Base-by-base conservation (phyloP, 176 grass and related monocot genomes). In the Lolium rigidum region DNA sequence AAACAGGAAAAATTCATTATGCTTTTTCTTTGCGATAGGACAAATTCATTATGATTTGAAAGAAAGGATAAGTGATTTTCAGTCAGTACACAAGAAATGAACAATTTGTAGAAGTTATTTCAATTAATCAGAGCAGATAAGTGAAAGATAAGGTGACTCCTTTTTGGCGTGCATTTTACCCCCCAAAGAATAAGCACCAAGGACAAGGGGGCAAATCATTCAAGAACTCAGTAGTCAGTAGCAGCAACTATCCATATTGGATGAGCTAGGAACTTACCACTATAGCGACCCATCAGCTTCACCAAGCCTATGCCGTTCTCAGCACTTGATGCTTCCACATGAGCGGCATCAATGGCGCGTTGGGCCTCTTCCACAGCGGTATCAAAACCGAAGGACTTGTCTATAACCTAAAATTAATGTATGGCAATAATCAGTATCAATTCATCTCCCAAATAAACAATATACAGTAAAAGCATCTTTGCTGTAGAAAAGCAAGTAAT, bases 361-460 rank as follows among this genome's bases (percentile, higher is more conserved):
- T 98, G 95, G 47, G 95, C 95, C 77, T 98, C 95, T 86, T 98
- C 95, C 68, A 98, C 95, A 24, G 95, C 95, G 66, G 85, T 89
- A 77, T 98, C 95, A 78, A 98, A 98, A 87, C 95, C 95, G 93
- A 98, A 98, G 44, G 95, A 98, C 81, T 98, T 98, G 86, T 98
- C 95, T 85, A 98, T 98, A 70, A 98, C 83, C 95, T 98, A 85
- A 61, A 43, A 80, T 54, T 24, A 21, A 46, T 70, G 66, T 47
- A 57, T 37, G 62, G 5, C 39, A 64, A 77, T 25, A 81, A 81
- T 55, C 67, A 88, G 80, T 74, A 77, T 41, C 37, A 24, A 71
- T 73, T 35, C 55, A 86, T 70, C 6, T 57, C 41, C 43, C 37
- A 52, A 63, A 73, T 48, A 59, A 56, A 75, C 37, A 0, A 44